Percentiles rank a stretch among this genome's conserved stretches.
phyloP scores from a whole-genome alignment of 176 grass and related monocot genomes.

The Secale cereale region DNA sequence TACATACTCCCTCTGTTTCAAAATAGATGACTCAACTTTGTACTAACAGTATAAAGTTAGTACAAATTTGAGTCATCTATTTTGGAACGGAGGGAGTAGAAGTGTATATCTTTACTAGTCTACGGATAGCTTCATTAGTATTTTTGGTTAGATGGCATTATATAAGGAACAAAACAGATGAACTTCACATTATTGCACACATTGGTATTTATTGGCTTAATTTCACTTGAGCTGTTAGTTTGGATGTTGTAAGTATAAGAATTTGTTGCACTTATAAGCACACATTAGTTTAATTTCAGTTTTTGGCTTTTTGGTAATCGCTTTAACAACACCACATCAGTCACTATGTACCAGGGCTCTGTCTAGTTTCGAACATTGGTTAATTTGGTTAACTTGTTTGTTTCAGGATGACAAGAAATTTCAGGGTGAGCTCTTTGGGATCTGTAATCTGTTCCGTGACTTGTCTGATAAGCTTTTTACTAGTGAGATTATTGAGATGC shows the following conservation, averaged over 20 bases:
- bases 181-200: conserved; percentile 14
- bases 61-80: too few species aligned
- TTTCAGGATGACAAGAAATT: conserved; percentile 92
- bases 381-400: conserved; percentile 11
- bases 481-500: conserved; percentile 98
- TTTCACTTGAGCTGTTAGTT: conserved; percentile 17
- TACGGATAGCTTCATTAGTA: conserved; percentile 2
- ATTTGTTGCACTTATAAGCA: neutral
- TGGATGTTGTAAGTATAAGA: neutral
- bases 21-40: too few species aligned
- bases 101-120: conserved; percentile 3
- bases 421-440: conserved; percentile 97
- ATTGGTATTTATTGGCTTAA: conserved; percentile 13
- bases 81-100: too few species aligned
- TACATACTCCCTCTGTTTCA: too few species aligned
- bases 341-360: neutral
- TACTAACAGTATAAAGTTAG: too few species aligned
- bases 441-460: conserved; percentile 91
- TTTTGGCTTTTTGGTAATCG: conserved; percentile 17
- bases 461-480: conserved; percentile 96
- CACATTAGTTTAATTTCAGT: conserved; percentile 7
- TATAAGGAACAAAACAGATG: neutral
- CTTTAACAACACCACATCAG: neutral
- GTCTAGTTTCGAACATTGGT: neutral
- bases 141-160: neutral